A percentile compares a stretch with the other conserved stretches of the same genome.
Conservation (phyloP, 352 stramenopile species). For the Phytophthora boehmeriae region DNA sequence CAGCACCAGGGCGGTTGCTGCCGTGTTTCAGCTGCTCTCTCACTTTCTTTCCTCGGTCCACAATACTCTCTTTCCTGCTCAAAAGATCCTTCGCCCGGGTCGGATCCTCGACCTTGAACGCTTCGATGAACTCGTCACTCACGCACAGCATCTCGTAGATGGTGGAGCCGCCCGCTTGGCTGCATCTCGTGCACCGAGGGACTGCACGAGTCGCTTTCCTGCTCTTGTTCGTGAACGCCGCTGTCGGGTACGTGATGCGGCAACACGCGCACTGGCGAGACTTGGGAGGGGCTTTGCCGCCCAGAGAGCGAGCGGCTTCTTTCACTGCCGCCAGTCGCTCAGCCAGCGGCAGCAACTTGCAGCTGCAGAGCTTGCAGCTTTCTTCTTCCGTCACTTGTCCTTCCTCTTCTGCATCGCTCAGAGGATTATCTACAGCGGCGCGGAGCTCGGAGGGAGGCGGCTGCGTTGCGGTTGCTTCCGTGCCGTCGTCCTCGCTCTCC, state of each 20-base stretch:
- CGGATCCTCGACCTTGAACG: conserved; percentile 25
- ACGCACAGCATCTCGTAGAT: conserved; percentile 30
- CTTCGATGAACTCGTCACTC: conserved; percentile 28
- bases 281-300: conserved; percentile 7
- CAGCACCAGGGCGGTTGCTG: neutral
- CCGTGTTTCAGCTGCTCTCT: conserved; percentile 2
- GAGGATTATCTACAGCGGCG: neutral
- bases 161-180: conserved; percentile 9
- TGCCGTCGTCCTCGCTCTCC: conserved; percentile 31
- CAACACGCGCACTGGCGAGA: conserved; percentile 29
- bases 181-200: conserved; percentile 20
- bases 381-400: conserved; percentile 11
- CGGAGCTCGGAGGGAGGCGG: neutral
- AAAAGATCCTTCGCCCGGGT: conserved; percentile 7
- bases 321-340: conserved; percentile 10
- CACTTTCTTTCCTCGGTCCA: neutral
- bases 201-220: conserved; percentile 23
- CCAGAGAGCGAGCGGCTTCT: conserved; percentile 4
- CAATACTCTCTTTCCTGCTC: conserved; percentile 5
- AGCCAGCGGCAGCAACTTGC: neutral
- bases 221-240: conserved; percentile 20
- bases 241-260: conserved; percentile 24
- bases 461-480: neutral
- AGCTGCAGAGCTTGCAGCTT: conserved; percentile 17
- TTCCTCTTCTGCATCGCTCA: conserved; percentile 16